Conservation (phyloP, 2,329 filamentous ascomycete species). For the Botrytis byssoidea region DNA sequence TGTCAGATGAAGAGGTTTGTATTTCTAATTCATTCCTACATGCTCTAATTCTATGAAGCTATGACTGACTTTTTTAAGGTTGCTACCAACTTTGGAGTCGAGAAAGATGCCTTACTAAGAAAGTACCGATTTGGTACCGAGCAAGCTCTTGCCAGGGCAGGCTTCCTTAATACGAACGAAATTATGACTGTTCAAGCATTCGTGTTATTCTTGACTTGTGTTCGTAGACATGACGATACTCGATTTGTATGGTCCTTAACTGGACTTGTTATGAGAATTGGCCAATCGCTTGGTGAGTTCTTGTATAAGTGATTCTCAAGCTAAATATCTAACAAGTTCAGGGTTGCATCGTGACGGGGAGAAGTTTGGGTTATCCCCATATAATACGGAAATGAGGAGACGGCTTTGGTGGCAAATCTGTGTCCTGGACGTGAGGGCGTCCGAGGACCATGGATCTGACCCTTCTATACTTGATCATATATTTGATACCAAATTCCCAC, state of each 20-base stretch:
- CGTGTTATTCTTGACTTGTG: slow-evolving; percentile 53
- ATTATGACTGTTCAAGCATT: slow-evolving; percentile 55
- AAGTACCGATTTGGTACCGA: slow-evolving; percentile 54
- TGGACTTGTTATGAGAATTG: slow-evolving; percentile 57
- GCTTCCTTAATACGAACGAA: slow-evolving; percentile 54
- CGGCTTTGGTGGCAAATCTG: slow-evolving; percentile 61
- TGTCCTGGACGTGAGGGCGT: slow-evolving; percentile 57
- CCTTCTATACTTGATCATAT: slow-evolving; percentile 56
- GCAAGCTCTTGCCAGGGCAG: slow-evolving; percentile 53
- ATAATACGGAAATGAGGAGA: slow-evolving; percentile 59
- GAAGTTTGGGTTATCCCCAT: slow-evolving; percentile 54
- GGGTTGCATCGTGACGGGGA: slow-evolving; percentile 56
- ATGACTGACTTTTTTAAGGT: slow-evolving; percentile 29
- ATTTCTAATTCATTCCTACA: not conserved
- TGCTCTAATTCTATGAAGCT: slow-evolving; percentile 21
- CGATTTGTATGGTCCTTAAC: slow-evolving; percentile 55
- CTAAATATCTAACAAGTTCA: slow-evolving; percentile 7
- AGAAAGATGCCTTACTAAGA: slow-evolving; percentile 45
- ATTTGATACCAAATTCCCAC: slow-evolving; percentile 57
- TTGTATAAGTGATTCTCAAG: not conserved
- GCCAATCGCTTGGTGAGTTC: slow-evolving; percentile 48
- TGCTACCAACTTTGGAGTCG: slow-evolving; percentile 42
- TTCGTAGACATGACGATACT: slow-evolving; percentile 48
- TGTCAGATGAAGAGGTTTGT: slow-evolving; percentile 38
- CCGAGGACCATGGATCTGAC: slow-evolving; percentile 63